Conservation (phyloP, 164 flowering plant genomes). For the Aristolochia californica region DNA sequence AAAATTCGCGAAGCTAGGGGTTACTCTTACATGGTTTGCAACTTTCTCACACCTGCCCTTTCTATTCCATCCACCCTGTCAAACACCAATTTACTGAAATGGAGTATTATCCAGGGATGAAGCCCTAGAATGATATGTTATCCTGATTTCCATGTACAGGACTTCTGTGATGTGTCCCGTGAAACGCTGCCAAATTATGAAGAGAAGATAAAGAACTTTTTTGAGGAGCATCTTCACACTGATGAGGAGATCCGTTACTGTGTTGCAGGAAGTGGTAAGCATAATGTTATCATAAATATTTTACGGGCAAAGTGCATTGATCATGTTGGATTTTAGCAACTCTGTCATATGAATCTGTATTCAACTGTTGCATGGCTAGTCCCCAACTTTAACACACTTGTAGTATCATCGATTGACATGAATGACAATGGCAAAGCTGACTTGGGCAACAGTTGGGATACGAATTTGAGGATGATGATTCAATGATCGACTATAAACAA, state of each 20-base stretch:
- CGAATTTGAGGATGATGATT: too few relatives aligned
- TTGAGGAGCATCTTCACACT: slow-evolving; percentile 94
- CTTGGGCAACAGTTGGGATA: not conserved
- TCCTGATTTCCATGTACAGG: slow-evolving; percentile 25
- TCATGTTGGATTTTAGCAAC: not conserved
- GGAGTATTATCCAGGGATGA: too few relatives aligned
- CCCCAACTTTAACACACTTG: not conserved
- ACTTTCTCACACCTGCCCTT: not conserved
- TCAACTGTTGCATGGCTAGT: not conserved
- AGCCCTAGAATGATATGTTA: too few relatives aligned
- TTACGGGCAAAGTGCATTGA: too few relatives aligned
- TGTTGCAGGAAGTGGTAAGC: slow-evolving; percentile 94
- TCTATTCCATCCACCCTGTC: too few relatives aligned
- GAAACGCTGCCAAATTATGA: slow-evolving; percentile 94
- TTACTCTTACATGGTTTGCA: slow-evolving; percentile 65
- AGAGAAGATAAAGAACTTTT: slow-evolving; percentile 83
- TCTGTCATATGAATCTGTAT: not conserved
- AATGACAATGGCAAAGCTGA: not conserved
- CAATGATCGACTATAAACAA: too few relatives aligned
- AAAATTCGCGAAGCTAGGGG: slow-evolving; percentile 84
- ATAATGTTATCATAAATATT: not conserved
- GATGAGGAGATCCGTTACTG: slow-evolving; percentile 98
- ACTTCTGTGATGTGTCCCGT: slow-evolving; percentile 82
- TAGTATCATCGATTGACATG: not conserved
- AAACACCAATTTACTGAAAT: too few relatives aligned